Evolutionary conservation across 257 asterid genomes (phyloP).

Genomic region (Solanum sejunctum): DNA sequence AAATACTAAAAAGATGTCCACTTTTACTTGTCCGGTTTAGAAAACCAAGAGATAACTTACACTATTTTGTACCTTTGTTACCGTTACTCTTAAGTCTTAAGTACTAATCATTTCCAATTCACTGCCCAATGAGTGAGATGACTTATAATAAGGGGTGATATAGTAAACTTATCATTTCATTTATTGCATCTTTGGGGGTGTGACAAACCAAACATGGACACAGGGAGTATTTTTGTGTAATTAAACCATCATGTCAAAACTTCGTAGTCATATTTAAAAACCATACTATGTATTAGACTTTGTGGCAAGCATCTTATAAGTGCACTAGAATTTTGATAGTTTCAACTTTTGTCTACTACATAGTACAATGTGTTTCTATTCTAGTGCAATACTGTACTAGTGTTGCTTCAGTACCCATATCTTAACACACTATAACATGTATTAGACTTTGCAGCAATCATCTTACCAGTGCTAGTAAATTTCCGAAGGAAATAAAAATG

Average conservation of each 20-base stretch:
- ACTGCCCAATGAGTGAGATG: background rate
- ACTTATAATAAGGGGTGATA: background rate
- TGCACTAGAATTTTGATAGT: background rate
- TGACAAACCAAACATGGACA: background rate
- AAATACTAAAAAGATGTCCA: background rate
- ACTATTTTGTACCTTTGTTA: background rate
- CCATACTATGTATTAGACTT: background rate
- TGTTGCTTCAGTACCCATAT: background rate
- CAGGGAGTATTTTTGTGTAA: background rate
- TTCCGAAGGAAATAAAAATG: background rate
- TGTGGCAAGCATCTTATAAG: background rate
- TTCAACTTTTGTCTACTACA: background rate
- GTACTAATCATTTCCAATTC: background rate
- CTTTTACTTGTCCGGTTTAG: background rate
- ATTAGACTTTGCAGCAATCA: background rate
- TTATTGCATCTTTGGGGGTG: background rate
- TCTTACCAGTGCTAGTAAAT: background rate
- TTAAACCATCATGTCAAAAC: background rate
- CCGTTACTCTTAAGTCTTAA: background rate
- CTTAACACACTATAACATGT: background rate
- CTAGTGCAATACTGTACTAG: too few relatives aligned
- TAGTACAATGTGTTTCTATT: too few relatives aligned
- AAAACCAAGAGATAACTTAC: background rate
- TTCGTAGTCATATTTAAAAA: background rate
- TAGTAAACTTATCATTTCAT: background rate